Evolutionary conservation across 2,329 filamentous ascomycete species (phyloP).

Genomic region (Bipolaris gigantea): DNA sequence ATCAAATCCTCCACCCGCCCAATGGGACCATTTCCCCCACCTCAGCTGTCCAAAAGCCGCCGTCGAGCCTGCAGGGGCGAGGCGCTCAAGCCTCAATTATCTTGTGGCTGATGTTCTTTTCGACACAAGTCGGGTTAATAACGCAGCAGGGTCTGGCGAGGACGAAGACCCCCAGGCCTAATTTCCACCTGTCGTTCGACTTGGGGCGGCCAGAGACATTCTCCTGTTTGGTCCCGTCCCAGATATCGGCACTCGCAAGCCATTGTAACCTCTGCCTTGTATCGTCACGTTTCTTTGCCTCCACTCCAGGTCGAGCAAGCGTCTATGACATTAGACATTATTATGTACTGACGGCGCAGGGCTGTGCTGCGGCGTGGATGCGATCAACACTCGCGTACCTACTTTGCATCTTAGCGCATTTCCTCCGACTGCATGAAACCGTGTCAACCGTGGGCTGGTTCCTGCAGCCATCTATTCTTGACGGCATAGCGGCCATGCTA

Average conservation of each 20-base stretch:
- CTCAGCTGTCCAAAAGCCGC: constrained; percentile 2
- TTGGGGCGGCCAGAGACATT: constrained; percentile 13
- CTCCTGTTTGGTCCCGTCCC: not conserved
- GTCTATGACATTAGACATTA: not conserved
- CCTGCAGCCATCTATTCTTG: constrained; percentile 5
- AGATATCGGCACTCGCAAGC: not conserved
- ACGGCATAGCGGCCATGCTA: not conserved
- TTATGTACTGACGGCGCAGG: constrained; percentile 5
- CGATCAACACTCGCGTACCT: constrained; percentile 14
- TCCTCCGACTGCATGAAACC: not conserved
- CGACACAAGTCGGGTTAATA: constrained; percentile 6
- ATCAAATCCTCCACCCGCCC: constrained; percentile 7
- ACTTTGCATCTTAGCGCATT: constrained; percentile 9
- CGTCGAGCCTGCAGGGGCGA: not conserved
- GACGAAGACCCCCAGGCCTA: constrained; percentile 9
- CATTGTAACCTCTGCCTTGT: not conserved
- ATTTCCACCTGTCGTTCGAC: constrained; percentile 12
- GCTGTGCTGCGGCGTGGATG: constrained; percentile 17
- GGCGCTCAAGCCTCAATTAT: constrained; percentile 19
- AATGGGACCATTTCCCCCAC: constrained; percentile 9
- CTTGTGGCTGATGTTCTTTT: not conserved
- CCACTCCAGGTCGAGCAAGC: not conserved
- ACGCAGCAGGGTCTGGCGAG: constrained; percentile 30
- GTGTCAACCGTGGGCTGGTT: not conserved
- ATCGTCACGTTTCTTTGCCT: not conserved